Evolutionary conservation across 2,329 filamentous ascomycete genomes (phyloP), one percentile per base, ranked within the genome.

Genomic region (Bipolaris sorokiniana): DNA sequence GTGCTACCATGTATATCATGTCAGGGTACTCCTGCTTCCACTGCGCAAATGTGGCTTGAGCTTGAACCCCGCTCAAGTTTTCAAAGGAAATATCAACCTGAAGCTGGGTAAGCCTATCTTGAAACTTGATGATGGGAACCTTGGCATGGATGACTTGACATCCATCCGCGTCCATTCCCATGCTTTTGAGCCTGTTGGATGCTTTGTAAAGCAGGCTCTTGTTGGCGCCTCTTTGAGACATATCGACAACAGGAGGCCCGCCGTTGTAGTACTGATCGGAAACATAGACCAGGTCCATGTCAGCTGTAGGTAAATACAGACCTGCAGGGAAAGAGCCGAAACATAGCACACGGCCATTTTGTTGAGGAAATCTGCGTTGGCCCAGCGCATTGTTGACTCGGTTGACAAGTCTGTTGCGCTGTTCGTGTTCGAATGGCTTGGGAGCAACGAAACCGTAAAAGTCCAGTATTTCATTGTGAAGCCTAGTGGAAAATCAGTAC

Each of bases 241-340:
- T 49, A 23, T 69, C 66, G 34, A 71, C 55, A 3, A 62, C 56
- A 40, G 63, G 78, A 79, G 56, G 84, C 73, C 7, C 79, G 69
- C 84, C 84, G 3, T 82, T 80, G 7, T 79, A 73, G 61, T 87
- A 80, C 62, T 86, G 92, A 23, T 81, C 79, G 1, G 88, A 88
- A 48, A 93, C 85, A 50, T 95, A 84, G 2, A 97, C 95, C 46
- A 99, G 82, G 73, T 99, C 95, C 88, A 99, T 96, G 72, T 99
- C 95, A 15, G 91, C 92, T 1, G 90, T 88, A 6, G 89, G 89
- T 9, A 91, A 80, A 71, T 90, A 91, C 6, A 85, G 69, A 7
- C 90, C 92, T 3, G 92, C 92, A 65, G 92, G 93, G 76, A 93
- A 99, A 0, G 95, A 98, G n/a, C 95, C 95, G 73, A 99, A 99